Conservation (phyloP, 106 monocot species). For the Gastrodia elata region DNA sequence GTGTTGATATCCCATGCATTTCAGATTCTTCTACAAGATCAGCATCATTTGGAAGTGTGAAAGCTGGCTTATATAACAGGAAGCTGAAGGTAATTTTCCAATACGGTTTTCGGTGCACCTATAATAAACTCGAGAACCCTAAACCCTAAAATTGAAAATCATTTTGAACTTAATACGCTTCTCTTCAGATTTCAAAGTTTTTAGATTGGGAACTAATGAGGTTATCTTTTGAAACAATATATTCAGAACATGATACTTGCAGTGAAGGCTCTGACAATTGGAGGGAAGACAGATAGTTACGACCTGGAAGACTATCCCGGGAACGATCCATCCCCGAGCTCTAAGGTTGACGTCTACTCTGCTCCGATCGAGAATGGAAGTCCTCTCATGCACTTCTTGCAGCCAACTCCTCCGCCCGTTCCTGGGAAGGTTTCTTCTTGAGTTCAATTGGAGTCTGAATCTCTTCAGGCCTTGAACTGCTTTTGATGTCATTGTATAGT, state of each 20-base stretch:
- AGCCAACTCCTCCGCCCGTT: neutral
- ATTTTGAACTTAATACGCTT: too few species aligned
- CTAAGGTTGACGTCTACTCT: constrained; percentile 9
- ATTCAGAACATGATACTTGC: neutral
- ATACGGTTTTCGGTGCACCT: too few species aligned
- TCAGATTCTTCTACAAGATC: neutral
- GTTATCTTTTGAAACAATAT: too few species aligned
- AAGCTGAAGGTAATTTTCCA: constrained; percentile 4
- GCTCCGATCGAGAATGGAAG: constrained; percentile 18
- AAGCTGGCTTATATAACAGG: neutral
- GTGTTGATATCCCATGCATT: neutral
- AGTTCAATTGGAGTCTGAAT: neutral
- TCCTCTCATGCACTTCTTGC: neutral
- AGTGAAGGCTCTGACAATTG: neutral
- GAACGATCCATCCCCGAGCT: constrained; percentile 17
- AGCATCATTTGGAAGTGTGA: neutral
- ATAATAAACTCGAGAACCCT: too few species aligned
- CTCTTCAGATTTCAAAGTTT: too few species aligned
- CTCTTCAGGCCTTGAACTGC: neutral
- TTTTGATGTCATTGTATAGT: neutral
- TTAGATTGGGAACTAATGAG: too few species aligned
- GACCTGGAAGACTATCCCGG: constrained; percentile 13
- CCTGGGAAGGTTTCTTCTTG: neutral
- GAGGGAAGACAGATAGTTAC: too few species aligned
- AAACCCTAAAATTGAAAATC: too few species aligned